Conservation (phyloP, 352 stramenopile species). For the Pythium phragmitis region DNA sequence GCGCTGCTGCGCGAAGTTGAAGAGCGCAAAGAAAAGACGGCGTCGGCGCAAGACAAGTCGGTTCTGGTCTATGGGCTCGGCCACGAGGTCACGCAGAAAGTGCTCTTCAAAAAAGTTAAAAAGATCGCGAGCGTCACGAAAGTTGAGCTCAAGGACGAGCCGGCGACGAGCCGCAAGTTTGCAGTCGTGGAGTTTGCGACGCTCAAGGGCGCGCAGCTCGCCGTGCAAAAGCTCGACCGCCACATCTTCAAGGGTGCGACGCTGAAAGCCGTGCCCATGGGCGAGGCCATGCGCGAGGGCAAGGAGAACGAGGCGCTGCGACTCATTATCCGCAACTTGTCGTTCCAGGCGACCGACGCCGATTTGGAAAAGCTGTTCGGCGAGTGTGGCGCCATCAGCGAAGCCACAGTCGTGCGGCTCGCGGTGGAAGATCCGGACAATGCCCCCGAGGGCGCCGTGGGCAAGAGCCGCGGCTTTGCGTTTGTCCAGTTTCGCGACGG, state of each 20-base stretch:
- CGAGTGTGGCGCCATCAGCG: slow-evolving; percentile 60
- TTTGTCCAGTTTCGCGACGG: slow-evolving; percentile 82
- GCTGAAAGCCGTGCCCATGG: slow-evolving; percentile 56
- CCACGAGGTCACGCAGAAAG: slow-evolving; percentile 70
- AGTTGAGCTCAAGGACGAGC: slow-evolving; percentile 62
- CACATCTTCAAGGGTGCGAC: slow-evolving; percentile 82
- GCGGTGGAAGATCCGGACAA: slow-evolving; percentile 49
- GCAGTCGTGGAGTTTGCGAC: slow-evolving; percentile 67
- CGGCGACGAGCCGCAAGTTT: slow-evolving; percentile 54
- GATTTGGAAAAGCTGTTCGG: slow-evolving; percentile 75
- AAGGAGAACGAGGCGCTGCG: slow-evolving; percentile 55
- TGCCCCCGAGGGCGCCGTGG: slow-evolving; percentile 36
- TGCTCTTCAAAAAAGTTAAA: slow-evolving; percentile 78
- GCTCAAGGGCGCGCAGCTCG: slow-evolving; percentile 45
- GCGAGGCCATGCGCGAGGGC: slow-evolving; percentile 26
- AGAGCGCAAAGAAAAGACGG: slow-evolving; percentile 54
- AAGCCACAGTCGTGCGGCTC: slow-evolving; percentile 75
- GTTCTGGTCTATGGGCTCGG: slow-evolving; percentile 74
- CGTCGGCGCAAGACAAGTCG: slow-evolving; percentile 59
- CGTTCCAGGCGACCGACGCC: slow-evolving; percentile 73
- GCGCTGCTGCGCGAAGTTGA: slow-evolving; percentile 75
- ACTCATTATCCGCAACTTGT: slow-evolving; percentile 83
- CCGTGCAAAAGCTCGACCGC: slow-evolving; percentile 73
- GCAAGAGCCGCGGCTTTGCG: slow-evolving; percentile 75
- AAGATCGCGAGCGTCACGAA: slow-evolving; percentile 58